Base-by-base conservation (phyloP, 805 yeast genomes). In the Metschnikowia noctiluminum region DNA sequence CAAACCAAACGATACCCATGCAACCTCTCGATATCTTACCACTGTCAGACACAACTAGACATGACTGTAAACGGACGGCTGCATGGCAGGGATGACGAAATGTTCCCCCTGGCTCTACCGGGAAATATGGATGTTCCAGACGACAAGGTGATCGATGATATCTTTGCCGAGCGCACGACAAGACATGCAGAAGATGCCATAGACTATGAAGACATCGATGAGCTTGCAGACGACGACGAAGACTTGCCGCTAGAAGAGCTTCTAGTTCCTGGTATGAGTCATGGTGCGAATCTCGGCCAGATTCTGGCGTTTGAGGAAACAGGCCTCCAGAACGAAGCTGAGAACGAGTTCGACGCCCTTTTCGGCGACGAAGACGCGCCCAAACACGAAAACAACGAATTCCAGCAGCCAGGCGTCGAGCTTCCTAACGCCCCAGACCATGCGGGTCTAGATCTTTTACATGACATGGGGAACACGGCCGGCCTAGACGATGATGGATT, bases 161-260 rank as follows among this genome's bases (percentile, higher is more conserved):
- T 73, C 39, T 73, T 70, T 52, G 55, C 51, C 46, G 70, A 67
- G 35, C 54, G 63, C 28, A 58, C 59, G 34, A 70, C 87, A 2
- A 76, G 78, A 46, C 98, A 91, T 65, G 91, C 94, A 1, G 96
- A 81, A 7, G 92, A 91, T 64, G 99, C 99, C 9, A 73, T 90
- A 31, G 98, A 92, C 65, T 92, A 87, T 63, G 97, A 89, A 61
- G 96, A 89, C 63, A 95, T 88, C 60, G 97, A 91, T 56, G 97
- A 91, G 65, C 71, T 91, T 42, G 97, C 97, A 0, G 97, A 91
- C 26, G 97, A 91, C 40, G 96, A 88, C 48, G 59, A 55, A 11
- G 50, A 39, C 16, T 28, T 54, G n/a, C 46, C 52, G 28, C 48
- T 41, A 14, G 59, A 50, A 26, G 59, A 51, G 16, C 57, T 40